Evolutionary conservation across 805 yeast species (phyloP).

Genomic region (Ogataea zsoltii): DNA sequence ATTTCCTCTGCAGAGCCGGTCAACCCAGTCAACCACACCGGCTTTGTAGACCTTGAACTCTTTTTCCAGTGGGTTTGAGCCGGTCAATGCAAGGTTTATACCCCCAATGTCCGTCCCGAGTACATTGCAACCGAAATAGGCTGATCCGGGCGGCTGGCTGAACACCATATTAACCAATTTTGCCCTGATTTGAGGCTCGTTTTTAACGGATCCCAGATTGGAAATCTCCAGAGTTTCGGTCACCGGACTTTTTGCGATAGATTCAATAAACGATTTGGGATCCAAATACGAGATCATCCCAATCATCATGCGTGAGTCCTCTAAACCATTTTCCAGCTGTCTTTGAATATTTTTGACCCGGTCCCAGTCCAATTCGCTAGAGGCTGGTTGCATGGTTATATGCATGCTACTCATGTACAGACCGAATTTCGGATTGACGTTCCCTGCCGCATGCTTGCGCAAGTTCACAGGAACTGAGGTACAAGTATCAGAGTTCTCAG

Average conservation of each 20-base stretch:
- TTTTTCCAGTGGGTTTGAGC: no score
- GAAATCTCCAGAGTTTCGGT: conserved; percentile 21
- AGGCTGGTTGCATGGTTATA: neutral
- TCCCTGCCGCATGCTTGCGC: conserved; percentile 8
- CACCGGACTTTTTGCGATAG: conserved; percentile 2
- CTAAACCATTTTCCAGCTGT: conserved; percentile 2
- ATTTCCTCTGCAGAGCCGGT: neutral
- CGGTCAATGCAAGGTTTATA: conserved; percentile 14
- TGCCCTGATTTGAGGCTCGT: neutral
- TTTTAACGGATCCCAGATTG: conserved; percentile 19
- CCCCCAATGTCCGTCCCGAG: conserved; percentile 21
- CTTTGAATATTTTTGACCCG: conserved; percentile 17
- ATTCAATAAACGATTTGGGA: conserved; percentile 3
- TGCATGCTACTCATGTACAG: neutral
- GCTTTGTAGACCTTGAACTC: conserved; percentile 8
- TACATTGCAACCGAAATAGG: conserved; percentile 20
- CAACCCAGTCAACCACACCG: conserved; percentile 8
- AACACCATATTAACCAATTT: conserved; percentile 20
- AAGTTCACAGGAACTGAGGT: conserved; percentile 24
- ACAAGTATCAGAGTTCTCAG: conserved; percentile 13
- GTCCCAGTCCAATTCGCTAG: conserved; percentile 5
- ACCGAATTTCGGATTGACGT: conserved; percentile 4
- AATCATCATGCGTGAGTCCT: conserved; percentile 2
- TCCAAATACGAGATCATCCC: conserved; percentile 14
- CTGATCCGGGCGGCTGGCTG: conserved; percentile 18